phyloP scores from a whole-genome alignment of 805 yeast species.

The Kluyveromyces nonfermentans region DNA sequence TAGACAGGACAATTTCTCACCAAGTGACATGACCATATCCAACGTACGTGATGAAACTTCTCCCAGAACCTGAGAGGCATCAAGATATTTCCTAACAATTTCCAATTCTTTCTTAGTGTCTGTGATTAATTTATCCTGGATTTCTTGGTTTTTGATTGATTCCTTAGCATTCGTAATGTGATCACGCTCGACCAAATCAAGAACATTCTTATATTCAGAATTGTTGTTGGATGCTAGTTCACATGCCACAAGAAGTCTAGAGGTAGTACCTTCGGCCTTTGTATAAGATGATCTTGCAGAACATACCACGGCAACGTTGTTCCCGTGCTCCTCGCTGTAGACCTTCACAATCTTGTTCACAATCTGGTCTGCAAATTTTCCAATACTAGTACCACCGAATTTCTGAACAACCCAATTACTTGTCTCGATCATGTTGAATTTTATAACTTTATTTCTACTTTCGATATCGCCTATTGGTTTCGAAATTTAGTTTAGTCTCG shows the following conservation, averaged over 20 bases:
- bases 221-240: constrained; percentile 54
- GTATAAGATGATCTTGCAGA: constrained; percentile 89
- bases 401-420: constrained; percentile 76
- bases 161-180: constrained; percentile 65
- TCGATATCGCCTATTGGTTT: no score
- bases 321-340: constrained; percentile 36
- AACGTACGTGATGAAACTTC: constrained; percentile 83
- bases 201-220: constrained; percentile 45
- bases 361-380: constrained; percentile 82
- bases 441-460: background rate
- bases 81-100: constrained; percentile 57
- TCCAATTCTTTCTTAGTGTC: constrained; percentile 60
- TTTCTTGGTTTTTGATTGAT: constrained; percentile 35
- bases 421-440: constrained; percentile 4
- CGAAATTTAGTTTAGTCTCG: no score
- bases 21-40: constrained; percentile 85
- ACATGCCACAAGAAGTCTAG: constrained; percentile 75
- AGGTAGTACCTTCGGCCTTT: constrained; percentile 92
- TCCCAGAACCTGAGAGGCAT: constrained; percentile 86
- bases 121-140: constrained; percentile 45
- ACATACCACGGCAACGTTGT: constrained; percentile 87
- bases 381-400: constrained; percentile 96
- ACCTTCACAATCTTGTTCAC: constrained; percentile 74
- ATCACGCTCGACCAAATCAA: constrained; percentile 65
- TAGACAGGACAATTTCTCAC: constrained; percentile 86